These are phyloP conservation scores for Castanea mollissima DNA, from an alignment of 306 rosid genomes.

Conservation along the genomic window DNA sequence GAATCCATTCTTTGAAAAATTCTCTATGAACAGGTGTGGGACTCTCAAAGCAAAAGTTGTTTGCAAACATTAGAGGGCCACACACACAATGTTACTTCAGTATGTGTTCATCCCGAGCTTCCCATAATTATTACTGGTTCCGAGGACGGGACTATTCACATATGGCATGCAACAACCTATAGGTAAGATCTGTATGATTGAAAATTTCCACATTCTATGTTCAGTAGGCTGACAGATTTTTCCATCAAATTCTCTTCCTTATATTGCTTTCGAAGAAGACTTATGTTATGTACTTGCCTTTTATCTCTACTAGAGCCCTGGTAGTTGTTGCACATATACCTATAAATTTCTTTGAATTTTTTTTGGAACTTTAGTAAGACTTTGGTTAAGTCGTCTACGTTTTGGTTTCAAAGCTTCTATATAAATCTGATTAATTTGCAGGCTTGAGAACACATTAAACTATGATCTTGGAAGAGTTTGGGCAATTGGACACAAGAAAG, in stretches of 20 bases:
- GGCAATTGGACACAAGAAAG: conserved; percentile 31
- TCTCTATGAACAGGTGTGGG: conserved; percentile 34
- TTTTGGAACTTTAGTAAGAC: not conserved
- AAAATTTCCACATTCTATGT: not conserved
- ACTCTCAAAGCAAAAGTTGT: conserved; percentile 28
- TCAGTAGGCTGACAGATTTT: too few relatives aligned
- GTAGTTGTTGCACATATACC: too few relatives aligned
- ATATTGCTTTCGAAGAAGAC: too few relatives aligned
- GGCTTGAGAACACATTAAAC: conserved; percentile 27
- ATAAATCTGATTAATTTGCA: conserved; percentile 6
- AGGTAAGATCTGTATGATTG: not conserved
- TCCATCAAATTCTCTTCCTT: too few relatives aligned
- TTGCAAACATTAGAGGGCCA: conserved; percentile 37
- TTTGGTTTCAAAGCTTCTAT: not conserved
- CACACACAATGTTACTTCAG: conserved; percentile 27
- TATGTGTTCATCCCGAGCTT: conserved; percentile 37
- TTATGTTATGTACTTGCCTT: too few relatives aligned
- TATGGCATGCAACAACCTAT: conserved; percentile 34
- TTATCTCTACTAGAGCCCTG: not conserved
- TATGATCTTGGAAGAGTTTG: conserved; percentile 42
- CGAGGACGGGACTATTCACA: conserved; percentile 29
- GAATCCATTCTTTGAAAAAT: not conserved
- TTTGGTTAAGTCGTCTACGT: not conserved
- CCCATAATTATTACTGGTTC: conserved; percentile 39
- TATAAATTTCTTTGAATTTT: too few relatives aligned